Evolutionary conservation across 768 basidiomycete genomes (phyloP).

Genomic region (Tubosaeta sp.): DNA sequence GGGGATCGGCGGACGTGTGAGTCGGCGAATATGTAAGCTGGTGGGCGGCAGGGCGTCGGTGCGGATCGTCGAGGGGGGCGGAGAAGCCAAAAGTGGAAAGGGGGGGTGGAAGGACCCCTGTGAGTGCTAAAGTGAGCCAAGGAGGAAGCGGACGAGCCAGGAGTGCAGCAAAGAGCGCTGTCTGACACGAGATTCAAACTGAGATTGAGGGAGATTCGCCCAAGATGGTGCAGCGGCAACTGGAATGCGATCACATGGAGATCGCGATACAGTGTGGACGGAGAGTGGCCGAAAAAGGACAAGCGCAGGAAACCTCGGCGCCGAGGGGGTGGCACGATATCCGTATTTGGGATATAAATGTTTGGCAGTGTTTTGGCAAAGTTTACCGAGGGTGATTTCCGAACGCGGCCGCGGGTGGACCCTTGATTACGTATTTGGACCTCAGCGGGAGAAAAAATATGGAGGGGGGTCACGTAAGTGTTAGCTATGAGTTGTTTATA

Average conservation of each 20-base stretch:
- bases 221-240: slow-evolving; percentile 33
- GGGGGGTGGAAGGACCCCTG: slow-evolving; percentile 26
- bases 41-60: slow-evolving; percentile 18
- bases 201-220: slow-evolving; percentile 31
- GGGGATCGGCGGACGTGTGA: slow-evolving; percentile 18
- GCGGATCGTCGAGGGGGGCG: slow-evolving; percentile 28
- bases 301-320: slow-evolving; percentile 34
- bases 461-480: slow-evolving; percentile 32
- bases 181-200: slow-evolving; percentile 28
- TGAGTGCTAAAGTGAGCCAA: slow-evolving; percentile 27
- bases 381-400: slow-evolving; percentile 38
- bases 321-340: slow-evolving; percentile 34
- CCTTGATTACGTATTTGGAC: slow-evolving; percentile 33
- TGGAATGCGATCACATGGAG: slow-evolving; percentile 31
- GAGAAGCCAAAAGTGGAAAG: slow-evolving; percentile 11
- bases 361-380: slow-evolving; percentile 21
- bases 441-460: slow-evolving; percentile 28
- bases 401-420: slow-evolving; percentile 37
- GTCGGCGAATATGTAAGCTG: slow-evolving; percentile 25
- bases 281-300: slow-evolving; percentile 31
- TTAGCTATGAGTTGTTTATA: slow-evolving; percentile 30
- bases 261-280: slow-evolving; percentile 19
- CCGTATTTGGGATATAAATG: slow-evolving; percentile 19
- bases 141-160: slow-evolving; percentile 22
- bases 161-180: slow-evolving; percentile 23